phyloP scores from a whole-genome alignment of 1,284 basidiomycete species.

The Rhodotorula sp. region DNA sequence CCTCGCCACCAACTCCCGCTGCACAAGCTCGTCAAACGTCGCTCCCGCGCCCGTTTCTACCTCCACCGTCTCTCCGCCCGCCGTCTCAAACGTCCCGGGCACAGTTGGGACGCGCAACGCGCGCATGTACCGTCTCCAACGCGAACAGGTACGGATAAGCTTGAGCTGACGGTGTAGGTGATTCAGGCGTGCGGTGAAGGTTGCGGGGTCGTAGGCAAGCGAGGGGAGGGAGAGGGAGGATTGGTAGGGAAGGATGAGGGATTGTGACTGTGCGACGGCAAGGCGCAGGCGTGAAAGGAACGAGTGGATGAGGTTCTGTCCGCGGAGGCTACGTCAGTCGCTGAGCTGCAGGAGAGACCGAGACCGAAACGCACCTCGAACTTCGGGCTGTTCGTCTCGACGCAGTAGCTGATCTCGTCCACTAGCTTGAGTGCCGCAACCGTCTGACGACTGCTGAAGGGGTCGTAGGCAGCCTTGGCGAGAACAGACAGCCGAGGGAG shows the following conservation, averaged over 20 bases:
- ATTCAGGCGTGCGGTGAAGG: constrained; percentile 67
- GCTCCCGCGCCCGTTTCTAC: constrained; percentile 13
- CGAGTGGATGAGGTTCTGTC: constrained; percentile 65
- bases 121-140: constrained; percentile 68
- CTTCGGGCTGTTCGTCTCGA: constrained; percentile 61
- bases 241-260: constrained; percentile 54
- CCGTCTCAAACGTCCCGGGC: not conserved
- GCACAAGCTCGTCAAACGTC: constrained; percentile 59
- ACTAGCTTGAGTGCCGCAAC: constrained; percentile 66
- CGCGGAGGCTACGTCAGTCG: not conserved
- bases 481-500: constrained; percentile 71
- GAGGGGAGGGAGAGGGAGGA: constrained; percentile 48
- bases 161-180: constrained; percentile 69
- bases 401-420: constrained; percentile 68
- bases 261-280: constrained; percentile 44
- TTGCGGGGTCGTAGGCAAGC: constrained; percentile 69
- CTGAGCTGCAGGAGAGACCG: not conserved
- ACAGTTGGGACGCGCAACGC: constrained; percentile 22
- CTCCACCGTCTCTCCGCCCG: not conserved
- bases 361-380: constrained; percentile 61
- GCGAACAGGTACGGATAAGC: constrained; percentile 66
- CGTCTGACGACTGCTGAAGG: constrained; percentile 69
- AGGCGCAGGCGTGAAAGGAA: constrained; percentile 59
- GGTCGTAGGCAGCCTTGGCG: constrained; percentile 72
- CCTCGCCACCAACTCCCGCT: constrained; percentile 59